These are phyloP conservation scores for Ajuga chamaepitys DNA, from an alignment of 257 asterid species.

Conservation along the genomic window DNA sequence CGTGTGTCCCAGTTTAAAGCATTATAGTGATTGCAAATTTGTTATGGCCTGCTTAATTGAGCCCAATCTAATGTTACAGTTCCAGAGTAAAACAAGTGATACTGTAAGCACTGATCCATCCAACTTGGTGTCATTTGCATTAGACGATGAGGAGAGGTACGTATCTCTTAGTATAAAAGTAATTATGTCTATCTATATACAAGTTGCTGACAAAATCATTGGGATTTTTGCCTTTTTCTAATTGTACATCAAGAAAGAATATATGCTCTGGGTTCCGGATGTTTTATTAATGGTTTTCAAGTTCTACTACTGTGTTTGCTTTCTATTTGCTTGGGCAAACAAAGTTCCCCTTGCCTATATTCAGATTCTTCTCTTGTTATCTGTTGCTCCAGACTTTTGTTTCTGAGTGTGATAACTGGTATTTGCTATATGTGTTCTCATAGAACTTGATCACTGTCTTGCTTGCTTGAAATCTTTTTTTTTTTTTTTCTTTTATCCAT, in stretches of 20 bases:
- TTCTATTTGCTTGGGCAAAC: not conserved
- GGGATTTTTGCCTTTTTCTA: not conserved
- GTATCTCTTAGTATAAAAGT: slow-evolving; percentile 8
- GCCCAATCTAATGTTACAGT: slow-evolving; percentile 37
- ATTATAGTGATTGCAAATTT: not conserved
- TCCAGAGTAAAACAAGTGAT: slow-evolving; percentile 71
- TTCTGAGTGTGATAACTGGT: not conserved
- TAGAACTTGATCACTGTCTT: not conserved
- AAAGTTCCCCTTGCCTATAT: not conserved
- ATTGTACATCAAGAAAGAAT: not conserved
- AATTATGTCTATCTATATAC: not conserved
- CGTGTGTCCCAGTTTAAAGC: not conserved
- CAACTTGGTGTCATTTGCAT: slow-evolving; percentile 43
- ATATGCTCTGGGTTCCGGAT: not conserved
- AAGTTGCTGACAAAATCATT: not conserved
- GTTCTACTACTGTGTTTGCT: not conserved
- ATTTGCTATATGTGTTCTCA: not conserved
- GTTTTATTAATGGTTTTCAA: not conserved
- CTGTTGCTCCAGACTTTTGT: not conserved
- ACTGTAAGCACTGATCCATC: slow-evolving; percentile 56
- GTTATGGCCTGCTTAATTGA: slow-evolving; percentile 14
- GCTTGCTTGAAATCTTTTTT: not conserved
- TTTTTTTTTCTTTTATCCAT: not conserved
- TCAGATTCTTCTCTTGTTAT: not conserved
- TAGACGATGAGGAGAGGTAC: slow-evolving; percentile 85